phyloP scores from a whole-genome alignment of 108 stramenopile genomes.

The Epipyxis sp. region DNA sequence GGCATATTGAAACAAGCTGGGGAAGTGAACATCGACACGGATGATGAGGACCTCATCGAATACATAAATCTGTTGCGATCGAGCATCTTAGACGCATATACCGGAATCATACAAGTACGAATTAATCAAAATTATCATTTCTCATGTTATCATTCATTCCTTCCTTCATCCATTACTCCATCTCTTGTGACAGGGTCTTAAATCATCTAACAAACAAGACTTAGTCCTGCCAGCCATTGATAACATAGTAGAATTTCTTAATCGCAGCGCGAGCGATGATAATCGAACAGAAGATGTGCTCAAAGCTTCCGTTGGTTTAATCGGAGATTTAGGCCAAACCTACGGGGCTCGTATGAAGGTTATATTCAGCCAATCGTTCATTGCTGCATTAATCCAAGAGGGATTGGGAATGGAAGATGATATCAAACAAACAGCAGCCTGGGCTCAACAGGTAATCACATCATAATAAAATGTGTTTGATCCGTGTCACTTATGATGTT shows the following conservation, averaged over 20 bases:
- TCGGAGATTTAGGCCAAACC: slow-evolving; percentile 14
- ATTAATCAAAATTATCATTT: background rate
- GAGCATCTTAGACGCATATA: slow-evolving; percentile 89
- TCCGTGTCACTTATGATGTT: too few relatives aligned
- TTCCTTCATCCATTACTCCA: background rate
- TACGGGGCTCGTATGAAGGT: background rate
- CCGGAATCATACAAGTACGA: slow-evolving; percentile 77
- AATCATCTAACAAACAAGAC: slow-evolving; percentile 64
- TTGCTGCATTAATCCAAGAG: background rate
- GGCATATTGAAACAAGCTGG: slow-evolving; percentile 88
- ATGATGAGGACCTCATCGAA: slow-evolving; percentile 92
- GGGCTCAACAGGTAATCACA: too few relatives aligned
- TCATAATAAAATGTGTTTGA: too few relatives aligned
- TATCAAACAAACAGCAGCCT: too few relatives aligned
- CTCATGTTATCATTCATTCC: too few relatives aligned
- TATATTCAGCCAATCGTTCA: background rate
- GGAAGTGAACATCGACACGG: slow-evolving; percentile 66
- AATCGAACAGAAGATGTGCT: slow-evolving; percentile 10
- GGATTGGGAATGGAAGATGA: background rate
- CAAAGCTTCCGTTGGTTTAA: background rate
- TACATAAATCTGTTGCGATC: slow-evolving; percentile 83
- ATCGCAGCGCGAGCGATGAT: background rate
- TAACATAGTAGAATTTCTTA: slow-evolving; percentile 17
- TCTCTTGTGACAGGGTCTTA: slow-evolving; percentile 46
- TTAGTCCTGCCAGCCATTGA: slow-evolving; percentile 46